These are phyloP conservation scores for Neofusicoccum umdonicola DNA, from an alignment of 2,329 filamentous ascomycete species.

Conservation along the genomic window DNA sequence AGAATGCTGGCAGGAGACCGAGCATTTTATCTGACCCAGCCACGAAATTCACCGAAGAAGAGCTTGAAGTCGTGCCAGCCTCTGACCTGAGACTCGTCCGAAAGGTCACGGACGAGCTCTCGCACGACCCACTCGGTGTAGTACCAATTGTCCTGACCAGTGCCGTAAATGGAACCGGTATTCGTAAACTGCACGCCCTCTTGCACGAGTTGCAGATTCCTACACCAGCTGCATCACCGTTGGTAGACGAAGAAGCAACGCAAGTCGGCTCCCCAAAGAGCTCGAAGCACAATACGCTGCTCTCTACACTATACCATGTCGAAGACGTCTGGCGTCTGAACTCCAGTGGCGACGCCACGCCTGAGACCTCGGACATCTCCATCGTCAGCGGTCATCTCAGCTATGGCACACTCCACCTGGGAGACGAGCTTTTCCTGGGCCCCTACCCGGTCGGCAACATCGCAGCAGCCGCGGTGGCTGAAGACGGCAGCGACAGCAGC, in stretches of 20 bases:
- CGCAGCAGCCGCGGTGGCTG: slow-evolving; percentile 10
- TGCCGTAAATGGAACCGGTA: slow-evolving; percentile 77
- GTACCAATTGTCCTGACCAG: slow-evolving; percentile 89
- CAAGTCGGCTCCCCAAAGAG: not conserved
- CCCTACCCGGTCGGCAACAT: slow-evolving; percentile 52
- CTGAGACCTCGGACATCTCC: slow-evolving; percentile 28
- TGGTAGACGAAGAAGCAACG: slow-evolving; percentile 30
- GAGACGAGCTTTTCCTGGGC: slow-evolving; percentile 74
- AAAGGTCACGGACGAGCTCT: slow-evolving; percentile 29
- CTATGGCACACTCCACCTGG: slow-evolving; percentile 74
- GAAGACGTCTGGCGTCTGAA: slow-evolving; percentile 77
- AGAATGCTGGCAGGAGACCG: slow-evolving; percentile 70
- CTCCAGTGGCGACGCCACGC: slow-evolving; percentile 22
- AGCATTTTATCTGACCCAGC: slow-evolving; percentile 57
- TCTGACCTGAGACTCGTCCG: slow-evolving; percentile 59
- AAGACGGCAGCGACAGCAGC: slow-evolving; percentile 38
- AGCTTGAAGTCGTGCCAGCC: slow-evolving; percentile 54
- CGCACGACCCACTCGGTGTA: slow-evolving; percentile 46
- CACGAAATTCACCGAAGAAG: slow-evolving; percentile 35
- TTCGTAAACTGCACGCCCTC: slow-evolving; percentile 78
- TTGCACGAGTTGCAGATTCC: slow-evolving; percentile 71
- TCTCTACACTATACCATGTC: slow-evolving; percentile 70
- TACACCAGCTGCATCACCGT: slow-evolving; percentile 35
- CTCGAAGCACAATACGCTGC: not conserved
- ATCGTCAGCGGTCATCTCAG: slow-evolving; percentile 83